Evolutionary conservation across 805 yeast genomes (phyloP), one percentile per base, ranked within the genome.

Genomic region (Cephaloascus albidus): DNA sequence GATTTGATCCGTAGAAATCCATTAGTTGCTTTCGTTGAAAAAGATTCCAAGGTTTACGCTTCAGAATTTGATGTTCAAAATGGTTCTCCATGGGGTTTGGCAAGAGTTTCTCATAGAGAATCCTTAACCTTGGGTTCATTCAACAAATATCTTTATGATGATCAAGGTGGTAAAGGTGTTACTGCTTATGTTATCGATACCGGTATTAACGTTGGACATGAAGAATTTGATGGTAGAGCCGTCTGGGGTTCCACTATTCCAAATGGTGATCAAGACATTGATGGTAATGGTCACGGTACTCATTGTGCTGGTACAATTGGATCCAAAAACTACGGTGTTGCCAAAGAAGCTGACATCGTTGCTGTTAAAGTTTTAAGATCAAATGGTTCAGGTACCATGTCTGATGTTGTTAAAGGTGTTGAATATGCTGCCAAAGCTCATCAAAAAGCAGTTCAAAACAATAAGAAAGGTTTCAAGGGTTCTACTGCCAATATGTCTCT

Each of bases 261-360:
- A 48, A 50, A 60, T 38, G 81, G 80, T 51, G 86, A 78, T 50
- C 72, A 71, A 39, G 87, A 81, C 48, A 53, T 69, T 35, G 96
- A 89, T 58, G 93, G 87, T 39, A 84, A 85, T 52, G 97, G 96
- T 38, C 97, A 88, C 62, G 97, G 97, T 54, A 86, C 96, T 36
- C 97, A 88, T 55, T 86, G 94, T 66, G 95, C 96, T n/a, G 97
- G 96, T 63, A 87, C 94, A 28, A 85, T 89, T 52, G 96, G 81
- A 38, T 83, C 93, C 18, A 68, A 69, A 44, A 66, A 76, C 38
- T 85, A 81, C 47, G 96, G 96, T 65, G 85, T 86, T 40, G 89
- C 95, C 41, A 86, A 87, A 62, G 68, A 75, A 38, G 93, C 89
- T 8, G 69, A 78, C 17, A 60, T 86, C 40, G 87, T 83, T 50